phyloP scores from a whole-genome alignment of 208 protist genomes.

The Leishmania guyanensis region DNA sequence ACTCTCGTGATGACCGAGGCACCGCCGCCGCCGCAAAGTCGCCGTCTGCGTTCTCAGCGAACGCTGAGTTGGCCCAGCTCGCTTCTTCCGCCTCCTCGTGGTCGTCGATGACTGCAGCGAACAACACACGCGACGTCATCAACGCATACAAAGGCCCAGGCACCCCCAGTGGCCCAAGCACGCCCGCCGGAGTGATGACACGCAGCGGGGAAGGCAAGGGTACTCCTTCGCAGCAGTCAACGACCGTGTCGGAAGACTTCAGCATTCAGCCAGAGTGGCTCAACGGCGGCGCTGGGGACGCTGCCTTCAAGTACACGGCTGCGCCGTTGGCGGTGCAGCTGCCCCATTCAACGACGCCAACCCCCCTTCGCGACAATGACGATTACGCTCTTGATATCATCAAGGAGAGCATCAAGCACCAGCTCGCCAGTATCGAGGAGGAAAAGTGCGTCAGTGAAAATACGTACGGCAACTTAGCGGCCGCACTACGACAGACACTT shows the following conservation, averaged over 20 bases:
- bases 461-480: too few species aligned
- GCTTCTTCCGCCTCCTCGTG: neutral
- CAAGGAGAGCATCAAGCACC: conserved; percentile 7
- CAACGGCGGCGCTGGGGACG: too few species aligned
- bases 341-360: neutral
- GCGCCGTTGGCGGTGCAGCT: neutral
- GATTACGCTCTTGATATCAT: conserved; percentile 1
- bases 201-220: neutral
- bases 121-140: neutral
- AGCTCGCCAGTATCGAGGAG: conserved; percentile 13
- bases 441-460: neutral
- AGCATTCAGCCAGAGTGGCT: neutral
- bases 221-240: neutral
- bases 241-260: neutral
- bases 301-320: neutral
- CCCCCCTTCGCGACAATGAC: neutral
- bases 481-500: neutral
- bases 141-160: neutral
- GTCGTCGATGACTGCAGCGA: neutral
- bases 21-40: neutral
- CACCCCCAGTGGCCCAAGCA: too few species aligned
- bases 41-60: neutral
- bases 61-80: neutral
- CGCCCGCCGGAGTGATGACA: neutral
- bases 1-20: neutral